Evolutionary conservation across 1,284 basidiomycete genomes (phyloP).

Genomic region (Marasmius oreades): DNA sequence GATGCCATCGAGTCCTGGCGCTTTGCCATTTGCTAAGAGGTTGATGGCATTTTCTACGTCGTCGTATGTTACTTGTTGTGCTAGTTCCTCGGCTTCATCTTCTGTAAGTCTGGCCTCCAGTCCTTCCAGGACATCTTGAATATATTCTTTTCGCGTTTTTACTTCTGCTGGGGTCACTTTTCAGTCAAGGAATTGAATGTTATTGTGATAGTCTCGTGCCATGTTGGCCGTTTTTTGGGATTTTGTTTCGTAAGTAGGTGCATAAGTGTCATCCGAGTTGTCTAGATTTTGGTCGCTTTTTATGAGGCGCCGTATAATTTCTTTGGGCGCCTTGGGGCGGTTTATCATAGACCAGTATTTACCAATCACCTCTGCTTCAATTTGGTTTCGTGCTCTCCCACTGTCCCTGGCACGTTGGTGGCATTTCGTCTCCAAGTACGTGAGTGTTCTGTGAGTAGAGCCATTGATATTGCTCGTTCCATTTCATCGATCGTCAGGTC

Average conservation of each 20-base stretch:
- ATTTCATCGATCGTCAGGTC: conserved; percentile 3
- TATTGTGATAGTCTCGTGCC: conserved; percentile 17
- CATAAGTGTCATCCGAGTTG: neutral
- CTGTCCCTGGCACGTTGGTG: conserved; percentile 6
- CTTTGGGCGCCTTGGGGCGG: conserved; percentile 15
- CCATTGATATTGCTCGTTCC: neutral
- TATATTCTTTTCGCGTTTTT: conserved; percentile 6
- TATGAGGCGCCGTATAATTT: conserved; percentile 11
- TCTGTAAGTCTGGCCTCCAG: conserved; percentile 5
- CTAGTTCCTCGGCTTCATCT: conserved; percentile 10
- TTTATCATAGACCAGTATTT: conserved; percentile 25
- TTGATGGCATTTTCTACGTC: conserved; percentile 18
- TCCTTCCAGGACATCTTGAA: conserved; percentile 3
- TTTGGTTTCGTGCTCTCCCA: conserved; percentile 8
- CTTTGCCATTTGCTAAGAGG: conserved; percentile 19
- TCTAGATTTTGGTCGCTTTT: neutral
- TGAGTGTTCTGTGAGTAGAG: conserved; percentile 6
- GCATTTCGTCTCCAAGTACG: conserved; percentile 7
- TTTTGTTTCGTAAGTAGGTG: neutral
- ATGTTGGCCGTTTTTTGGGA: conserved; percentile 18
- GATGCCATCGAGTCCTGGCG: conserved; percentile 26
- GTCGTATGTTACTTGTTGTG: conserved; percentile 9
- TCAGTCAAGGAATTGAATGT: conserved; percentile 10
- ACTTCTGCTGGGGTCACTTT: neutral
- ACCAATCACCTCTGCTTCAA: conserved; percentile 23